These are phyloP conservation scores for Paramyrothecium roridum DNA, from an alignment of 2,329 filamentous ascomycete species.

Conservation along the genomic window DNA sequence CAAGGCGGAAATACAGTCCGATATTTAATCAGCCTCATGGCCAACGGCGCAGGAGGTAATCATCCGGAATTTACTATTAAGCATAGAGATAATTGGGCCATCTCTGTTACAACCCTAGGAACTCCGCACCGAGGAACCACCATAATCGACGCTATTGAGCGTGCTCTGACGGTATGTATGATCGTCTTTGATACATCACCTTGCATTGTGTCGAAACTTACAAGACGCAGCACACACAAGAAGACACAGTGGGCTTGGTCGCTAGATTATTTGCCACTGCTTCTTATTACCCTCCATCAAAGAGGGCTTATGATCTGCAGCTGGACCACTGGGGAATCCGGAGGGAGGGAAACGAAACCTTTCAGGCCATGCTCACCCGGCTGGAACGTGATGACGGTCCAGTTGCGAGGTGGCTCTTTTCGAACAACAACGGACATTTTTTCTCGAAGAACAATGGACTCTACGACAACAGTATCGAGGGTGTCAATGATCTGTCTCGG, in stretches of 20 bases:
- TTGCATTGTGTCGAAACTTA: not conserved
- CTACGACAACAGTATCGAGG: constrained; percentile 5
- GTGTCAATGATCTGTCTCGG: not conserved
- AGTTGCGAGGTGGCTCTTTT: constrained; percentile 5
- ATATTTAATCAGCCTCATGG: constrained; percentile 7
- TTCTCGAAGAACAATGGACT: constrained; percentile 2
- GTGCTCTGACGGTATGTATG: constrained; percentile 1
- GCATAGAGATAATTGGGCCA: constrained; percentile 4
- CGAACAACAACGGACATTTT: too few relatives aligned
- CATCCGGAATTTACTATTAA: constrained; percentile 3
- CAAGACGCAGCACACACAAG: not conserved
- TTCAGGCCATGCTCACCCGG: constrained; percentile 5
- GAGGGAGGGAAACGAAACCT: constrained; percentile 1
- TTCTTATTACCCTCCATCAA: constrained; percentile 2
- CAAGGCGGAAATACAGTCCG: constrained; percentile 7
- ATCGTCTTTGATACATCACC: not conserved
- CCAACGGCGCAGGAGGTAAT: not conserved
- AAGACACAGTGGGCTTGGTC: not conserved
- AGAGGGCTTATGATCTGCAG: constrained; percentile 6
- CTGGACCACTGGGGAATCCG: constrained; percentile 7
- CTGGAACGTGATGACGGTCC: constrained; percentile 4
- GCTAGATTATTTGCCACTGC: constrained; percentile 6
- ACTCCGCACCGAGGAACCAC: constrained; percentile 5
- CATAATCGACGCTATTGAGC: constrained; percentile 1
- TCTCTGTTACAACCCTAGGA: constrained; percentile 6